Base-by-base conservation (phyloP, 139 green algal species). In the Coelastrella sp. region DNA sequence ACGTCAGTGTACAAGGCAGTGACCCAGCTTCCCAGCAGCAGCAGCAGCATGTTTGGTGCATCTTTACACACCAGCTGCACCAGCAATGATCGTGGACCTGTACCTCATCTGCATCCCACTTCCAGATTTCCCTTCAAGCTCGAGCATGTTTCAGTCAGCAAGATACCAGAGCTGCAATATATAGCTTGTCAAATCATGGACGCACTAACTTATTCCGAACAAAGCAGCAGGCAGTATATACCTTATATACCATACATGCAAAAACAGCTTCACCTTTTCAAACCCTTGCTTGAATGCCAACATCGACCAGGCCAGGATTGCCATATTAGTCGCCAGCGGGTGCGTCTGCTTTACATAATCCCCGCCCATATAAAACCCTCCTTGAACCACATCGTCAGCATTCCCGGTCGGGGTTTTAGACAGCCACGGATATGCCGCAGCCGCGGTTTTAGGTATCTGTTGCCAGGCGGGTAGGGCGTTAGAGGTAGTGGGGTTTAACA, bases 301-400 rank as follows among this genome's bases (percentile, higher is more conserved):
- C 22, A 92, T 47, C 5, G 58, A 68, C 88, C 88, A 92, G 0
- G 80, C 88, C 19, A 92, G 73, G 73, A 89, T 65, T 5, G 88
- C 68, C 58, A 89, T 68, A 8, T 16, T 78, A 3, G 59, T 73
- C 4, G 88, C 88, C 13, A 80, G 71, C 14, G 88, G 88, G 20
- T 89, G 78, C 3, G 13, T 85, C 19, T 85, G 54, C 73, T 92
- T 92, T 17, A 92, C 58, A 47, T 89, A 89, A 17, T 83, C 61
- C 14, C 17, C 77, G 4, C 61, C 65, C 73, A 77, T 88, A 57
- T 88, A 91, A 79, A 88, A 91, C 4, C 88, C 88, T 20, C 79
- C 88, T 16, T 76, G 79, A 5, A 91, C 66, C 19, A 65, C 6
- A 13, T 75, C 76, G 13, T 13, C 8, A 20, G 6, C 4, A 5